These are phyloP conservation scores for Colletotrichum sp. DNA, from an alignment of 2,329 filamentous ascomycete genomes.

Conservation along the genomic window DNA sequence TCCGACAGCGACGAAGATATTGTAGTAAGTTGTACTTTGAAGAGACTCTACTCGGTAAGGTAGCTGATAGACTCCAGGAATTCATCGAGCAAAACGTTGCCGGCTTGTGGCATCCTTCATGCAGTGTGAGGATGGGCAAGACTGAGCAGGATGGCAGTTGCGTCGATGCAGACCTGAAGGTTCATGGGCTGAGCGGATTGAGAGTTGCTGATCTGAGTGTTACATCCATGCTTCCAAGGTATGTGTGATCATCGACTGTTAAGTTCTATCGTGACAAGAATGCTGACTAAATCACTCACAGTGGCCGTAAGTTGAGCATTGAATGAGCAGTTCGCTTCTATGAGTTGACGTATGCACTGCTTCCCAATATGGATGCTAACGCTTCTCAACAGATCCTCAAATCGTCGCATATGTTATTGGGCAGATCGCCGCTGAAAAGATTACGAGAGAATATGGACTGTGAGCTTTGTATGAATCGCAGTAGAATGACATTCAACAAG, in stretches of 20 bases:
- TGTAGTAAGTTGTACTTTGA: neutral
- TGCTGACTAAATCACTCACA: neutral
- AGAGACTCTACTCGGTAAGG: fast-evolving
- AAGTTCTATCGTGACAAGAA: fast-evolving
- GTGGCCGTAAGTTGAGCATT: neutral
- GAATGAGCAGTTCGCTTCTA: fast-evolving
- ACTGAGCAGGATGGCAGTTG: neutral
- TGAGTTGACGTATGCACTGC: fast-evolving
- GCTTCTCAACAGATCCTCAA: neutral
- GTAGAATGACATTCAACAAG: neutral
- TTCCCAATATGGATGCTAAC: neutral
- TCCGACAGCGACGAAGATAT: neutral
- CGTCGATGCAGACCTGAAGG: neutral
- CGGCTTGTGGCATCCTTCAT: constrained; percentile 4
- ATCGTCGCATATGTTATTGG: constrained; percentile 3
- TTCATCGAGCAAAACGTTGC: constrained; percentile 8
- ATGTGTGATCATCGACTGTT: neutral
- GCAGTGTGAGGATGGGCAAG: constrained; percentile 12
- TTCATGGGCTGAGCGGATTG: neutral
- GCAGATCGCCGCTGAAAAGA: neutral
- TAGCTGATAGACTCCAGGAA: neutral
- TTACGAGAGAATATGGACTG: neutral
- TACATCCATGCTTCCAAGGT: neutral
- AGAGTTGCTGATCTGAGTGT: neutral
- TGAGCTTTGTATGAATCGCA: neutral